Evolutionary conservation across 768 basidiomycete species (phyloP).

Genomic region (Auricularia heimuer): DNA sequence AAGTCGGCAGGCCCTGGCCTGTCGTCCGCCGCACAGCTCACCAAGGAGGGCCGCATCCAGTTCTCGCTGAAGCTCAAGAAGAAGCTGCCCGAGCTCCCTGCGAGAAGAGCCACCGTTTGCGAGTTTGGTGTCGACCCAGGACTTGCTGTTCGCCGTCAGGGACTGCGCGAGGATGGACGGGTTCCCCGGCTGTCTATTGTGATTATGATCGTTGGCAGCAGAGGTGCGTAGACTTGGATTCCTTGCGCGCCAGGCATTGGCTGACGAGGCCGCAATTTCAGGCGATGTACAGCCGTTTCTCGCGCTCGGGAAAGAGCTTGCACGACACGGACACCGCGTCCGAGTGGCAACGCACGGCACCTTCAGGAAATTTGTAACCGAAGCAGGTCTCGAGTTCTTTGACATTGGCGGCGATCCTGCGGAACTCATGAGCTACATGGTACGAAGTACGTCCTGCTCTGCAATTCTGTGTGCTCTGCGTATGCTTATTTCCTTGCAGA

Average conservation of each 20-base stretch:
- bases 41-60: conserved; percentile 37
- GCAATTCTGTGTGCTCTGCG: background rate
- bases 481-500: conserved; percentile 24
- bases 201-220: conserved; percentile 58
- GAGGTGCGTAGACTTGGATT: conserved; percentile 32
- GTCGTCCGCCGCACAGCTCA: conserved; percentile 30
- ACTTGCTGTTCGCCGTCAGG: conserved; percentile 27
- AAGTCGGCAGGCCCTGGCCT: conserved; percentile 29
- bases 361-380: conserved; percentile 44
- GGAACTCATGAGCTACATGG: conserved; percentile 65
- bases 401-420: conserved; percentile 53
- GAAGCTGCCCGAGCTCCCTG: conserved; percentile 39
- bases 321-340: conserved; percentile 45
- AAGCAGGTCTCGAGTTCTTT: conserved; percentile 47
- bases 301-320: conserved; percentile 41
- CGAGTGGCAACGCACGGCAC: conserved; percentile 54
- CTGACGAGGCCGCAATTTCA: conserved; percentile 12
- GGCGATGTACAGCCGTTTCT: conserved; percentile 63
- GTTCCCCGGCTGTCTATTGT: conserved; percentile 41
- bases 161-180: background rate
- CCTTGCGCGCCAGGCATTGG: conserved; percentile 1
- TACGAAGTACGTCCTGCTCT: conserved; percentile 39
- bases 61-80: conserved; percentile 40
- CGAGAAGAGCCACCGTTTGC: conserved; percentile 27
- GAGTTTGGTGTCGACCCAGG: conserved; percentile 38